phyloP scores from a whole-genome alignment of 2,329 filamentous ascomycete species.

The Colletotrichum salicis region DNA sequence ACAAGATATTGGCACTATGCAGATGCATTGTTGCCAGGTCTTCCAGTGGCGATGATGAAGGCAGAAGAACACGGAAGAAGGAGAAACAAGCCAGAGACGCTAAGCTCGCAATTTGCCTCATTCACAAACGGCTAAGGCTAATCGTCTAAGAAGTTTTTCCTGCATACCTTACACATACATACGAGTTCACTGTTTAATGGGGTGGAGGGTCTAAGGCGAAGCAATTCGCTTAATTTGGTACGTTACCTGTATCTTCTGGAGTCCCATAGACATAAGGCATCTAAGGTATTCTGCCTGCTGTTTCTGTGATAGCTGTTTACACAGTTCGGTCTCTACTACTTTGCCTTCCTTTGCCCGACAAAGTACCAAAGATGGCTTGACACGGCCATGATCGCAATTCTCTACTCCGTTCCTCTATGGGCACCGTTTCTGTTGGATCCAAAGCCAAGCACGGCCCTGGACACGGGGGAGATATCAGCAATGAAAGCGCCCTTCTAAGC shows the following conservation, averaged over 20 bases:
- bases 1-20: not conserved
- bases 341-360: not conserved
- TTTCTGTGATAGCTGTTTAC: not conserved
- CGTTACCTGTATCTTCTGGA: constrained; percentile 13
- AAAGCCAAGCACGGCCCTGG: not conserved
- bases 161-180: not conserved
- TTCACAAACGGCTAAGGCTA: constrained; percentile 43
- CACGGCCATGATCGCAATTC: not conserved
- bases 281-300: not conserved
- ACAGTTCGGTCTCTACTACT: not conserved
- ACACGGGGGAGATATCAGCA: not conserved
- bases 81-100: constrained; percentile 43
- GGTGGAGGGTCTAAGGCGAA: not conserved
- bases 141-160: constrained; percentile 41
- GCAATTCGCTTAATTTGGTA: constrained; percentile 17
- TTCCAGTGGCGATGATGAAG: not conserved
- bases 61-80: not conserved
- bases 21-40: not conserved
- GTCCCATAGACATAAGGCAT: constrained; percentile 4
- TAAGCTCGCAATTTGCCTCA: constrained; percentile 42
- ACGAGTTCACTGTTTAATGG: not conserved
- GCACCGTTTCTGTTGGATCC: not conserved
- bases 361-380: not conserved
- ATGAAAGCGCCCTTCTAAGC: not conserved
- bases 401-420: not conserved